Percentiles rank a stretch among this genome's conserved stretches.
Evolutionary conservation across 2,329 filamentous ascomycete species (phyloP).

Genomic region (Penicillium sp.): DNA sequence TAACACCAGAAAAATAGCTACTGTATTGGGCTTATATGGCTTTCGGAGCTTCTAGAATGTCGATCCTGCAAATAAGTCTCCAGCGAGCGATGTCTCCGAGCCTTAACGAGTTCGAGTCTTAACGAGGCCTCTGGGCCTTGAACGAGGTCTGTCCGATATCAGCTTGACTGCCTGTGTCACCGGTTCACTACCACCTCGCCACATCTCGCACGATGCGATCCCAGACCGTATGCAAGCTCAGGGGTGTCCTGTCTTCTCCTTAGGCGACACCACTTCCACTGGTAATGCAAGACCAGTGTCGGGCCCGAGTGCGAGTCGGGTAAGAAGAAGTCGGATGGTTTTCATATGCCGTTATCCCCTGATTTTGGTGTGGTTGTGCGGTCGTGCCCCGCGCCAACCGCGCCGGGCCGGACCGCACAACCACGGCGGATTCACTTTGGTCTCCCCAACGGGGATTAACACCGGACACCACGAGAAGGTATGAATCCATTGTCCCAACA

Average conservation of each 20-base stretch:
- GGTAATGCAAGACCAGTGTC: conserved; percentile 11
- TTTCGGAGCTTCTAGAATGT: too few relatives aligned
- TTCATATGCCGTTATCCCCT: too few relatives aligned
- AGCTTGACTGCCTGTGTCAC: conserved; percentile 10
- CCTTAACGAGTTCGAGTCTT: conserved; percentile 10
- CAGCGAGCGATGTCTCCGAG: conserved; percentile 2
- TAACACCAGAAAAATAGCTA: too few relatives aligned
- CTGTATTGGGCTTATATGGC: too few relatives aligned
- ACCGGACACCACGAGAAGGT: too few relatives aligned
- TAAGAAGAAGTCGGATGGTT: too few relatives aligned
- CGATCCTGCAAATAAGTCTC: too few relatives aligned
- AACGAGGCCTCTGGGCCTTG: conserved; percentile 7
- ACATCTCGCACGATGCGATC: conserved; percentile 11
- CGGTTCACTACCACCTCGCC: conserved; percentile 8
- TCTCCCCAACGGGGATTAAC: conserved; percentile 11
- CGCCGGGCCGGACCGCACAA: neutral
- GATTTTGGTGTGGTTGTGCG: neutral
- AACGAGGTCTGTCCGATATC: conserved; percentile 10
- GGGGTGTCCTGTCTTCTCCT: conserved; percentile 11
- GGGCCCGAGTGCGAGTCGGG: conserved; percentile 3
- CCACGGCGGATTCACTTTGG: conserved; percentile 1
- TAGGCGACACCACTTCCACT: conserved; percentile 15
- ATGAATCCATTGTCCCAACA: conserved; percentile 12
- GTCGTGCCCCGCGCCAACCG: too few relatives aligned
- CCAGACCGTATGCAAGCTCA: conserved; percentile 14